Base-by-base conservation (phyloP, 2,329 filamentous ascomycete species). In the Stagonosporopsis cucurbitacearum region DNA sequence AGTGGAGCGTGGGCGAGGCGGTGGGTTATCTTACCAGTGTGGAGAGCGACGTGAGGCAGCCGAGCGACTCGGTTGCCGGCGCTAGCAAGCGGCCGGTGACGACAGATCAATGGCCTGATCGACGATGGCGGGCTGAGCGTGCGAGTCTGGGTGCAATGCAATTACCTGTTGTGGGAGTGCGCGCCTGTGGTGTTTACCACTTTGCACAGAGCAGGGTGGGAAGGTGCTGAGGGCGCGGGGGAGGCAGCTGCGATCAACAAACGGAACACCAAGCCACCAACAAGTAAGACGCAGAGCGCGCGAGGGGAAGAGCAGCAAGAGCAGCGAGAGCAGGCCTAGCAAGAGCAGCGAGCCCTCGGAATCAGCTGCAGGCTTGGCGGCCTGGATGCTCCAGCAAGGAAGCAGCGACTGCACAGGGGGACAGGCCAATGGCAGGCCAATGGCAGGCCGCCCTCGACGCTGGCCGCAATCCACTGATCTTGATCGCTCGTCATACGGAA, bases 31-130 rank as follows among this genome's bases (percentile, higher is more conserved):
- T 59, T 67, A 67, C 67, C 68, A 64, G 65, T 65, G 68, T 61
- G 60, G 64, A 59, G 58, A 48, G 53, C 43, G 47, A 56, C 58
- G 50, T 69, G 67, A 72, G 59, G 70, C 68, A 71, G 68, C 66
- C 64, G 66, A 67, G 67, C 59, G 60, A 57, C 58, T 72, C 65
- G 67, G 67, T 66, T 69, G 59, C 59, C 54, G 66, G 69, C 70
- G 70, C 70, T 73, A 73, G 68, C 44, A 62, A 52, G 59, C 60
- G 64, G 63, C 60, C 57, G 54, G 65, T 66, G 69, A 69, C 66
- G 68, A 63, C 57, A 59, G 42, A 50, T 50, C 36, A 32, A 32
- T 42, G 46, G 57, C 46, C 50, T 45, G 59, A 53, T 58, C 52
- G 57, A 43, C 45, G 57, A 54, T 60, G 47, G 44, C 45, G 47